Evolutionary conservation across 306 rosid genomes (phyloP).

Genomic region (Lablab purpureus): DNA sequence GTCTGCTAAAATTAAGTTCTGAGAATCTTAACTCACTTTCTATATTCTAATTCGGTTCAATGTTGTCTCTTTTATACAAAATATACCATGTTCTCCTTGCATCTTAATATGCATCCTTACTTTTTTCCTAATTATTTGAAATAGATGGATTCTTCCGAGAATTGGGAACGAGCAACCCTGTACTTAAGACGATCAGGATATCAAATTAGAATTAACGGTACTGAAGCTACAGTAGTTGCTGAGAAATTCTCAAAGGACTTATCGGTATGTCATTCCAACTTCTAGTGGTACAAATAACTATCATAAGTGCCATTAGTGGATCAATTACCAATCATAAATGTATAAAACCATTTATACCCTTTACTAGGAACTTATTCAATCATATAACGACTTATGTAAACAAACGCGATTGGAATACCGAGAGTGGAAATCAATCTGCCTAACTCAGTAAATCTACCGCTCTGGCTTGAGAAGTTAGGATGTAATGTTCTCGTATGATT

Average conservation of each 20-base stretch:
- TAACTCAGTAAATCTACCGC: background rate
- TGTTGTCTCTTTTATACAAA: background rate
- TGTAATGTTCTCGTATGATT: background rate
- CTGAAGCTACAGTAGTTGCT: constrained; percentile 59
- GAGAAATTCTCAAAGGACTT: constrained; percentile 89
- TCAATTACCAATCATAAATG: constrained; percentile 9
- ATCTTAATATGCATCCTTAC: constrained; percentile 21
- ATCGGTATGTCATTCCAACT: constrained; percentile 67
- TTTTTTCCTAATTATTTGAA: constrained; percentile 39
- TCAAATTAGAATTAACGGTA: constrained; percentile 67
- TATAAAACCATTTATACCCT: background rate
- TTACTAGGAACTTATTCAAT: constrained; percentile 20
- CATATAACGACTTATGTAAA: background rate
- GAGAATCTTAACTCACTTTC: background rate
- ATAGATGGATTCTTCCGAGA: constrained; percentile 86
- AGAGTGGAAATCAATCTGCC: background rate
- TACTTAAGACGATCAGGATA: constrained; percentile 75
- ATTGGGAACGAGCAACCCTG: constrained; percentile 83
- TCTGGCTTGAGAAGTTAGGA: background rate
- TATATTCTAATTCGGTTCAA: background rate
- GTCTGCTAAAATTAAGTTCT: background rate
- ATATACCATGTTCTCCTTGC: constrained; percentile 19
- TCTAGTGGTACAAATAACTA: background rate
- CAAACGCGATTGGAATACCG: constrained; percentile 5
- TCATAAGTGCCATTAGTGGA: background rate